Evolutionary conservation across 2,329 filamentous ascomycete genomes (phyloP).

Genomic region (Colletotrichum lindemuthianum): DNA sequence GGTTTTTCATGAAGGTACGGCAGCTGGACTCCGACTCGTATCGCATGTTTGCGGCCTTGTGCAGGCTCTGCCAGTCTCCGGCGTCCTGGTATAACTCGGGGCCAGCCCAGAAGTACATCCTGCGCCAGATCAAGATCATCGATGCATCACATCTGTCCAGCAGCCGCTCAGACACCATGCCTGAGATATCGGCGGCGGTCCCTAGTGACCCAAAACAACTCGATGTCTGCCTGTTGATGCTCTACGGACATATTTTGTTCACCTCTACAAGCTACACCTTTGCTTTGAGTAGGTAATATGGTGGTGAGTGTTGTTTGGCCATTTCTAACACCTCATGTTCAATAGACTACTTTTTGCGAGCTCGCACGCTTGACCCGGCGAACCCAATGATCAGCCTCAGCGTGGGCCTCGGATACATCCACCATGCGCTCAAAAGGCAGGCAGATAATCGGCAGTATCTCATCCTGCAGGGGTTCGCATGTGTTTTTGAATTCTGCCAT

Average conservation of each 20-base stretch:
- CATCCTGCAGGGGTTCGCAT: conserved; percentile 84
- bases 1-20: conserved; percentile 86
- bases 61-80: conserved; percentile 78
- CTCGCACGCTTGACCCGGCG: conserved; percentile 76
- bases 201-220: conserved; percentile 53
- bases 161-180: conserved; percentile 37
- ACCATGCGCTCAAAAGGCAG: conserved; percentile 89
- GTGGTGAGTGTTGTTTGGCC: neutral
- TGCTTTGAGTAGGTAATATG: conserved; percentile 71
- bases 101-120: conserved; percentile 87
- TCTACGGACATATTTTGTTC: conserved; percentile 92
- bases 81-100: conserved; percentile 82
- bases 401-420: conserved; percentile 85
- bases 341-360: conserved; percentile 83
- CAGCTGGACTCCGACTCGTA: conserved; percentile 85
- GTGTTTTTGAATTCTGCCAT: conserved; percentile 79
- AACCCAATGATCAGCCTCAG: conserved; percentile 85
- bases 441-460: conserved; percentile 90
- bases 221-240: conserved; percentile 83
- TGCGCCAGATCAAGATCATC: conserved; percentile 90
- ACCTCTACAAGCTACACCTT: conserved; percentile 84
- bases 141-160: conserved; percentile 66
- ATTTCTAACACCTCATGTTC: neutral
- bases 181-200: conserved; percentile 42
- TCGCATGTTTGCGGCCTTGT: conserved; percentile 83